phyloP scores from a whole-genome alignment of 2,329 filamentous ascomycete species.

The Ophiostoma novo-ulmi region DNA sequence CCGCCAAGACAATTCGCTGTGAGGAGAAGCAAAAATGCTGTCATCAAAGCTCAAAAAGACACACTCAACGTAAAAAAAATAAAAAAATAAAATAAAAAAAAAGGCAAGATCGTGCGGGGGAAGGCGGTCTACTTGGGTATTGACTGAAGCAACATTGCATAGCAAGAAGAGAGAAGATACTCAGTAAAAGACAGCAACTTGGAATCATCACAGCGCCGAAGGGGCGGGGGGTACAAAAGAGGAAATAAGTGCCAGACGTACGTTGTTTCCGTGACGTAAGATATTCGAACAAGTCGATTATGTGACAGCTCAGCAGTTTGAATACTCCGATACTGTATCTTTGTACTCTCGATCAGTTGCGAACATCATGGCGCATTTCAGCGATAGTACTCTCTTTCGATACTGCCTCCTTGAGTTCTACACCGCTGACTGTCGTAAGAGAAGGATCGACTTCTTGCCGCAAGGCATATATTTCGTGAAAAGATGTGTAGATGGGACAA shows the following conservation, averaged over 20 bases:
- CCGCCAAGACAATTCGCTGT: background rate
- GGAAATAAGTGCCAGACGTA: background rate
- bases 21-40: background rate
- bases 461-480: background rate
- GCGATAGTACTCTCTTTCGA: too few species aligned
- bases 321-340: background rate
- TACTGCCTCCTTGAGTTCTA: too few species aligned
- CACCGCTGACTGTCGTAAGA: background rate
- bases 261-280: constrained; percentile 7
- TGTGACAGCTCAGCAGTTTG: background rate
- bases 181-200: background rate
- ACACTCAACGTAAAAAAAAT: background rate
- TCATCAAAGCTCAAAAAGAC: background rate
- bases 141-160: too few species aligned
- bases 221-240: background rate
- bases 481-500: background rate
- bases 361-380: too few species aligned
- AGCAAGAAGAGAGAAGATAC: too few species aligned
- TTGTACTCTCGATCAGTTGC: too few species aligned
- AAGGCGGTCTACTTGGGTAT: too few species aligned
- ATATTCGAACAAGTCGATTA: background rate
- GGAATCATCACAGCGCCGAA: background rate
- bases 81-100: too few species aligned
- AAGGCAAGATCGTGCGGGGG: too few species aligned
- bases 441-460: background rate